Evolutionary conservation across 2,329 filamentous ascomycete genomes (phyloP).

Genomic region (Anthostomella pinea): DNA sequence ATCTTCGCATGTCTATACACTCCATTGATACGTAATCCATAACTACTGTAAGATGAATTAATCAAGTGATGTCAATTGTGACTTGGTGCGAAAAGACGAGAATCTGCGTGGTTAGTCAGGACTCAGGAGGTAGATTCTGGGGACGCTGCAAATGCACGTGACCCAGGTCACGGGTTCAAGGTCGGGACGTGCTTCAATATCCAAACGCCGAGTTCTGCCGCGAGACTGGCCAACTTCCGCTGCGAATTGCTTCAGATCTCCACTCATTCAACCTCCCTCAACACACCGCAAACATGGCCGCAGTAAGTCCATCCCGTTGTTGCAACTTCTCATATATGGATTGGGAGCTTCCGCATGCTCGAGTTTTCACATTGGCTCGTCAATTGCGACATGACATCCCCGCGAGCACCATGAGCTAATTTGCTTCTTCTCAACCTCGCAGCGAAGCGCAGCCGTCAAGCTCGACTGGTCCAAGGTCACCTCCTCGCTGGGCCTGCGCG

Average conservation of each 20-base stretch:
- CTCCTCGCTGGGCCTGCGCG: constrained; percentile 91
- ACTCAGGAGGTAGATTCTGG: no score
- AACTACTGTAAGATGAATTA: no score
- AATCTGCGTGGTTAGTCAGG: no score
- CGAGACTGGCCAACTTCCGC: constrained; percentile 44
- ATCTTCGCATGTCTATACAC: no score
- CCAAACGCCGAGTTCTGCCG: constrained; percentile 36
- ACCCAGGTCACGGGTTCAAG: constrained; percentile 18
- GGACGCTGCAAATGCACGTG: no score
- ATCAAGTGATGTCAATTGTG: no score
- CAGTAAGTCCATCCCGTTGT: constrained; percentile 51
- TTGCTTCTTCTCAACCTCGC: constrained; percentile 38
- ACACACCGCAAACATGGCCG: constrained; percentile 61
- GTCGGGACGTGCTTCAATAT: constrained; percentile 8
- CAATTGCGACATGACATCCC: constrained; percentile 23
- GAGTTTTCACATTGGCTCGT: constrained; percentile 20
- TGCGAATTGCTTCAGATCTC: constrained; percentile 48
- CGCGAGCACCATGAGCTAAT: constrained; percentile 50
- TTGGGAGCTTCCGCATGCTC: background rate
- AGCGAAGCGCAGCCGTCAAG: constrained; percentile 98
- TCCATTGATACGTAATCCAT: no score
- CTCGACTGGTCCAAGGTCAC: constrained; percentile 98
- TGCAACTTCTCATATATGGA: constrained; percentile 19
- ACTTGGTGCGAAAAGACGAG: no score
- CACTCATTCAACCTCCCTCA: constrained; percentile 44